These are phyloP conservation scores for Cyberlindnera euphorbiiphila DNA, from an alignment of 805 yeast genomes.

Conservation along the genomic window DNA sequence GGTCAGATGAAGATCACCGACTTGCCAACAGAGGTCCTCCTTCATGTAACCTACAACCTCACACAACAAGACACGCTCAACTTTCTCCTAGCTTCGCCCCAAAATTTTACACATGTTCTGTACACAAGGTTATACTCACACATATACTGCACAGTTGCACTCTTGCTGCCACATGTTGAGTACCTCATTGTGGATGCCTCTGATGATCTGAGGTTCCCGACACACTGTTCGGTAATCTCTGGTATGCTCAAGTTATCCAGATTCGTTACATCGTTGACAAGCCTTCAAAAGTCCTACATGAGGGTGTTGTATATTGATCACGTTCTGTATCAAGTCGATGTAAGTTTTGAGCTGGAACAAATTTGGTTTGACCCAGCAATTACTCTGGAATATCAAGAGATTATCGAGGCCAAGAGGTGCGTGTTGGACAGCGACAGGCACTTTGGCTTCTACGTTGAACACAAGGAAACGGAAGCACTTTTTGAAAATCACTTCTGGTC, in stretches of 20 bases:
- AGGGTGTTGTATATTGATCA: slow-evolving; percentile 1
- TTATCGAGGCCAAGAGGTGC: background rate
- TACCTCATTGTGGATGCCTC: background rate
- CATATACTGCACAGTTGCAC: slow-evolving; percentile 1
- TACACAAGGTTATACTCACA: slow-evolving; percentile 7
- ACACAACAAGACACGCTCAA: slow-evolving; percentile 4
- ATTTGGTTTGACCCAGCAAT: background rate
- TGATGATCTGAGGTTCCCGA: background rate
- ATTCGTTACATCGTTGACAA: background rate
- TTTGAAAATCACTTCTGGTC: slow-evolving; percentile 5
- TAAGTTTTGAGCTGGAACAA: background rate
- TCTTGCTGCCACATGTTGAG: slow-evolving; percentile 3
- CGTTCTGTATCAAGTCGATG: background rate
- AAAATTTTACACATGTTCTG: slow-evolving; percentile 1
- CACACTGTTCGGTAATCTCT: slow-evolving; percentile 1
- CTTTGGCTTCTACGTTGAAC: background rate
- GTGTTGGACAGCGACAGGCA: background rate
- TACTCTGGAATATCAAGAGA: background rate
- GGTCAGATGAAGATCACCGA: no score
- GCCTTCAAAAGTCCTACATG: background rate
- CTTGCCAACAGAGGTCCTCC: slow-evolving; percentile 1
- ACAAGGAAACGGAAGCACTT: background rate
- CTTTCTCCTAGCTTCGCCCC: slow-evolving; percentile 1
- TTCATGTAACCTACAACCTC: background rate
- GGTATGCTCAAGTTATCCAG: slow-evolving; percentile 1